A percentile compares a stretch with the other conserved stretches of the same genome.
These are phyloP conservation scores for Leccinum aurantiacum DNA, from an alignment of 768 basidiomycete species.

Conservation along the genomic window DNA sequence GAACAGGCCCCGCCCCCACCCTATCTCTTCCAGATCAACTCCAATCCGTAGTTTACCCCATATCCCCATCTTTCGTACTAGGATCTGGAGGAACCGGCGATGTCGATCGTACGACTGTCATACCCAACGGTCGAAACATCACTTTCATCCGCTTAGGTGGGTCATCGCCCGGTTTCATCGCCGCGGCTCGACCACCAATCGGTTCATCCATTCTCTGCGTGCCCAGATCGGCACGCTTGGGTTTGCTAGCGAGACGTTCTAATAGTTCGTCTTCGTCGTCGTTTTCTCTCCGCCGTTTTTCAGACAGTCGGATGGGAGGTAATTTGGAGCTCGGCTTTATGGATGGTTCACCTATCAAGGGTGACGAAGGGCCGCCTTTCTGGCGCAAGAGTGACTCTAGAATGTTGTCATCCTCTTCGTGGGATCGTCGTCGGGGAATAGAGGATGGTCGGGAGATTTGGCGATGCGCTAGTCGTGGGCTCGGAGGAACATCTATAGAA, in stretches of 20 bases:
- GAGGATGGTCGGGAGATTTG: conserved; percentile 39
- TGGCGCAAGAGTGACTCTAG: conserved; percentile 54
- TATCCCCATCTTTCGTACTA: conserved; percentile 72
- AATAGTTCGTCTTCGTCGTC: conserved; percentile 71
- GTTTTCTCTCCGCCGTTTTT: conserved; percentile 70
- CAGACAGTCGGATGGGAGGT: conserved; percentile 53
- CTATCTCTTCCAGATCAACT: conserved; percentile 39
- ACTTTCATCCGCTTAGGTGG: conserved; percentile 75
- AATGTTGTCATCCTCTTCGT: conserved; percentile 53
- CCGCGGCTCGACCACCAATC: conserved; percentile 20
- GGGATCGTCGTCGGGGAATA: conserved; percentile 44
- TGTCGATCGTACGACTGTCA: conserved; percentile 33
- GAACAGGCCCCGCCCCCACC: neutral
- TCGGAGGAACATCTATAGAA: conserved; percentile 37
- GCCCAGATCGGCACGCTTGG: conserved; percentile 55
- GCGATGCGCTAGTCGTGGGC: conserved; percentile 40
- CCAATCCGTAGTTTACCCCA: conserved; percentile 46
- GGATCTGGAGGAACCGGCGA: conserved; percentile 56
- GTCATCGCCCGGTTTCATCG: conserved; percentile 36
- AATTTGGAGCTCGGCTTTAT: conserved; percentile 34
- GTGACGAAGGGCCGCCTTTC: conserved; percentile 38
- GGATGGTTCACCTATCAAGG: conserved; percentile 32
- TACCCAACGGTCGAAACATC: conserved; percentile 50
- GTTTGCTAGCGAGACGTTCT: conserved; percentile 56
- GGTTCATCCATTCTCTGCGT: conserved; percentile 41